Evolutionary conservation across 345 rosid species (phyloP).

Genomic region (Chamaenerion angustifolium): DNA sequence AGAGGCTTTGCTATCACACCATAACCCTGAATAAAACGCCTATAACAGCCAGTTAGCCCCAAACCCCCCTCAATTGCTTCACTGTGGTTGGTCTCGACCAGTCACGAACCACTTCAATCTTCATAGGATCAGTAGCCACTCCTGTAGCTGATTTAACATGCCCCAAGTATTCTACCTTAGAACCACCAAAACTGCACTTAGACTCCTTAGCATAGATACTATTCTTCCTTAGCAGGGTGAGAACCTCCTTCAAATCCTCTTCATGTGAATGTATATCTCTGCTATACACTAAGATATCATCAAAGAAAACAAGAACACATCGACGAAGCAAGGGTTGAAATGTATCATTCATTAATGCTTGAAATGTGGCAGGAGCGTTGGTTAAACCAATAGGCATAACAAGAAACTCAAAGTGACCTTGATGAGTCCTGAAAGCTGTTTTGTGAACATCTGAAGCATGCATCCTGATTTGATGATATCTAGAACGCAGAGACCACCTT

Average conservation of each 20-base stretch:
- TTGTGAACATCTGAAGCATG: no score
- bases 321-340: not conserved
- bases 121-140: not conserved
- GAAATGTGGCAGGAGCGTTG: conserved; percentile 5
- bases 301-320: conserved; percentile 1
- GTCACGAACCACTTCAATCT: not conserved
- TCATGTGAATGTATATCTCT: not conserved
- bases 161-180: not conserved
- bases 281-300: not conserved
- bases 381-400: conserved; percentile 3
- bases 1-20: not conserved
- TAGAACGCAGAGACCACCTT: no score
- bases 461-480: no score
- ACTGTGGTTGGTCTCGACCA: not conserved
- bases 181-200: not conserved
- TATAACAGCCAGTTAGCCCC: not conserved
- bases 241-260: no score
- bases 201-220: not conserved
- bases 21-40: not conserved
- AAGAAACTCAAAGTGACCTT: not conserved
- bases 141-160: not conserved
- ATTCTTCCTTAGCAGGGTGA: no score
- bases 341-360: not conserved
- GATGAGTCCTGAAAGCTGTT: not conserved
- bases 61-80: conserved; percentile 1